Percentiles rank a stretch among this genome's conserved stretches.
Evolutionary conservation across 2,329 filamentous ascomycete genomes (phyloP).

Genomic region (Fusarium newnesense): DNA sequence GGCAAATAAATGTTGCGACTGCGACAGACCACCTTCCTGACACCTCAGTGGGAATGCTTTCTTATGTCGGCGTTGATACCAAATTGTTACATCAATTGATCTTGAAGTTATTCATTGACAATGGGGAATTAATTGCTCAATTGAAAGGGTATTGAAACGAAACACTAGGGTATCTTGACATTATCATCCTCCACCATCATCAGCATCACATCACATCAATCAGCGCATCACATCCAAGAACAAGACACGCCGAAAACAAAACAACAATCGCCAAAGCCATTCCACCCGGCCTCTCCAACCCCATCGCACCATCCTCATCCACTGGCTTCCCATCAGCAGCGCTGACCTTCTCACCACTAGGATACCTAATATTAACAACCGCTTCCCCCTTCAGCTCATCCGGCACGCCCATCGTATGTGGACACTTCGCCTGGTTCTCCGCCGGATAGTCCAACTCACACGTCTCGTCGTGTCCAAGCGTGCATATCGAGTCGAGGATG

Average conservation of each 20-base stretch:
- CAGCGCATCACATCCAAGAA: slow-evolving; percentile 7
- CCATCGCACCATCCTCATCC: slow-evolving; percentile 15
- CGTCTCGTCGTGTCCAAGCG: slow-evolving; percentile 57
- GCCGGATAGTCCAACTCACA: slow-evolving; percentile 57
- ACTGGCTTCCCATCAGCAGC: slow-evolving; percentile 43
- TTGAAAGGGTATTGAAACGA: slow-evolving; percentile 10
- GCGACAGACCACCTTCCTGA: not conserved
- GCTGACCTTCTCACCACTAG: slow-evolving; percentile 54
- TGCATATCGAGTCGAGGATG: slow-evolving; percentile 60
- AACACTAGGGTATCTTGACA: slow-evolving; percentile 40
- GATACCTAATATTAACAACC: slow-evolving; percentile 61
- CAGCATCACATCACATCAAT: not conserved
- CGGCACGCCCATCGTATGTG: slow-evolving; percentile 54
- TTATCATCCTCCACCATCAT: not conserved
- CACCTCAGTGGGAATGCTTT: not conserved
- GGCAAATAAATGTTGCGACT: slow-evolving; percentile 27
- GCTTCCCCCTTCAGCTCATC: slow-evolving; percentile 49
- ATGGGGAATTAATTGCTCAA: not conserved
- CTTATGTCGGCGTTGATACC: slow-evolving; percentile 4
- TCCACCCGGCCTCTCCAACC: slow-evolving; percentile 1
- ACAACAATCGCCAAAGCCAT: slow-evolving; percentile 22
- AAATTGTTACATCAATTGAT: slow-evolving; percentile 26
- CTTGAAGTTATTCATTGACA: not conserved
- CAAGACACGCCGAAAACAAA: slow-evolving; percentile 22
- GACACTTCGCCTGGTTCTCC: slow-evolving; percentile 58